A percentile compares a stretch with the other conserved stretches of the same genome.
Evolutionary conservation across 257 asterid species (phyloP).

Genomic region (Vinca minor): DNA sequence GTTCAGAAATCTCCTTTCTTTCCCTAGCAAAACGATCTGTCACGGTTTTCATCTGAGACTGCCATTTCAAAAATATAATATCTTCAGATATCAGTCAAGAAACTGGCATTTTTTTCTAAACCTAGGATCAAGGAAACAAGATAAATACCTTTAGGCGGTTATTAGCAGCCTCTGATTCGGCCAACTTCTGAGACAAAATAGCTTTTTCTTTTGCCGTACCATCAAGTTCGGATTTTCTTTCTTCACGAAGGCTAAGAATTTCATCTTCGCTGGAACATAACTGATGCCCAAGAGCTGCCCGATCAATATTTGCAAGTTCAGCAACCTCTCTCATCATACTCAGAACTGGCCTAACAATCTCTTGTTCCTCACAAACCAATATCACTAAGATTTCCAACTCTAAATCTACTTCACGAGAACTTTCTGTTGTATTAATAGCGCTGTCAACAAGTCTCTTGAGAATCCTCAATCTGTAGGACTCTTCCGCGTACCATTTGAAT

Average conservation of each 20-base stretch:
- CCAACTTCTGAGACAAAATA: constrained; percentile 59
- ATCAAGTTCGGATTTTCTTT: constrained; percentile 56
- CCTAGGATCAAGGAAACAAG: constrained; percentile 13
- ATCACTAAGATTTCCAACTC: constrained; percentile 71
- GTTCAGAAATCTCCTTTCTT: constrained; percentile 76
- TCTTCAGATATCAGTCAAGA: constrained; percentile 10
- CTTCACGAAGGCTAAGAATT: constrained; percentile 69
- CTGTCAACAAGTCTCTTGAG: constrained; percentile 87
- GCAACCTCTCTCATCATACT: constrained; percentile 87
- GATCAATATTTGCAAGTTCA: constrained; percentile 88
- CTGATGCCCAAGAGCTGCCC: constrained; percentile 99
- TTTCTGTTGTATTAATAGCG: constrained; percentile 60
- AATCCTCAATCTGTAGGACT: constrained; percentile 75
- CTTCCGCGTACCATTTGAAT: constrained; percentile 82
- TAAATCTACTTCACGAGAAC: constrained; percentile 53
- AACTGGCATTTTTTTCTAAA: background rate
- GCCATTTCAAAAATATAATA: constrained; percentile 26
- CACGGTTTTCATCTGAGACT: constrained; percentile 84
- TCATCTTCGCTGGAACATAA: constrained; percentile 80
- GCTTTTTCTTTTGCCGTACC: constrained; percentile 67
- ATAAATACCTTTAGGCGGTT: constrained; percentile 69
- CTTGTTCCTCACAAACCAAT: constrained; percentile 71
- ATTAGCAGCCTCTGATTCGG: constrained; percentile 68
- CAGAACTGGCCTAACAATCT: constrained; percentile 68
- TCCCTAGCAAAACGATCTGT: constrained; percentile 82